These are phyloP conservation scores for Penicillium maclennaniae DNA, from an alignment of 495 filamentous ascomycete species.

Conservation along the genomic window DNA sequence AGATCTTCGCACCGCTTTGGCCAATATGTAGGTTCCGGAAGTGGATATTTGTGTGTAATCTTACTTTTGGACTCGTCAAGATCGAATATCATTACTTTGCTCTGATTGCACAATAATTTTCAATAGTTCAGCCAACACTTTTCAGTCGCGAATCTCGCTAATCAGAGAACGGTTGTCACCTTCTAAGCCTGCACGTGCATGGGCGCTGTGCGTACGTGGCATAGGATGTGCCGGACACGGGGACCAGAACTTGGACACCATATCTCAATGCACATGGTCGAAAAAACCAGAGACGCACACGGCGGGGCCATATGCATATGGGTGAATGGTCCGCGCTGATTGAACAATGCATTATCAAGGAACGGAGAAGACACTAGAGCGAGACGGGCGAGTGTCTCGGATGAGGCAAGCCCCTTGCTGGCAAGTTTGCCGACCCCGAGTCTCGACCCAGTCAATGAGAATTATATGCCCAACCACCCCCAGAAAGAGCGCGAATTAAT, in stretches of 20 bases:
- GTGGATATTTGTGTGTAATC: not conserved
- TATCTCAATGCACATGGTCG: too few species aligned
- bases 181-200: not conserved
- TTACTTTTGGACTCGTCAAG: not conserved
- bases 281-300: not conserved
- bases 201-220: not conserved
- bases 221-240: not conserved
- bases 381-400: too few species aligned
- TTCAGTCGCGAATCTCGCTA: not conserved
- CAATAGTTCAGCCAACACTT: not conserved
- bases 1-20: too few species aligned
- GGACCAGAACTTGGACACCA: not conserved
- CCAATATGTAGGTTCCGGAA: not conserved
- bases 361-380: not conserved
- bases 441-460: conserved; percentile 8
- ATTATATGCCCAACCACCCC: conserved; percentile 9
- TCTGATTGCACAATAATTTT: not conserved
- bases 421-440: not conserved
- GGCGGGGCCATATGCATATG: not conserved
- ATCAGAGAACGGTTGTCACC: not conserved
- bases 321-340: not conserved
- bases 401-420: conserved; percentile 5
- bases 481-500: conserved; percentile 10
- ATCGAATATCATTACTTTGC: not conserved
- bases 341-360: conserved; percentile 1